Evolutionary conservation across 2,329 filamentous ascomycete species (phyloP).

Genomic region (Talaromyces pinophilus): DNA sequence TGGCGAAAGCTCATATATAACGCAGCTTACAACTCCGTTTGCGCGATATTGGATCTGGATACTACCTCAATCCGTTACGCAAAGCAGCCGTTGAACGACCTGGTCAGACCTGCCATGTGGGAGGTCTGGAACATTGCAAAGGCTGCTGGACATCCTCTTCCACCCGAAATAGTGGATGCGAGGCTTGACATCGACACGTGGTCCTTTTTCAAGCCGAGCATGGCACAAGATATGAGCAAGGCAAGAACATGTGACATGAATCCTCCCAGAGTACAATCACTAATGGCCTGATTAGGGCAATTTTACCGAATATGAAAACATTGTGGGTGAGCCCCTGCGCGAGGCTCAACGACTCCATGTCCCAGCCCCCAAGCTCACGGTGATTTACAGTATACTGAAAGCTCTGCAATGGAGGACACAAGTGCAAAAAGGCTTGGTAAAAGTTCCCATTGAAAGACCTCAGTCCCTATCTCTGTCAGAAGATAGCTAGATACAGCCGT

Average conservation of each 20-base stretch:
- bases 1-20: slow-evolving; percentile 50
- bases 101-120: slow-evolving; percentile 57
- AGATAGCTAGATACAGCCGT: slow-evolving; percentile 17
- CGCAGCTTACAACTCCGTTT: slow-evolving; percentile 55
- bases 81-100: slow-evolving; percentile 45
- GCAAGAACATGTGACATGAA: slow-evolving; percentile 22
- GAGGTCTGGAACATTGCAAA: slow-evolving; percentile 47
- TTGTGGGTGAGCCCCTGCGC: slow-evolving; percentile 56
- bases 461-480: slow-evolving; percentile 8
- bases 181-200: slow-evolving; percentile 54
- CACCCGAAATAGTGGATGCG: slow-evolving; percentile 46
- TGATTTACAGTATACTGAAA: slow-evolving; percentile 21
- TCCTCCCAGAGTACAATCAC: neutral
- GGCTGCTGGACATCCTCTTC: slow-evolving; percentile 48
- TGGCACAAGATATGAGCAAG: slow-evolving; percentile 57
- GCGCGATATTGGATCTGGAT: slow-evolving; percentile 53
- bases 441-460: slow-evolving; percentile 19
- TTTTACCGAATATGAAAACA: slow-evolving; percentile 57
- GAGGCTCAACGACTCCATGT: slow-evolving; percentile 52
- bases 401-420: slow-evolving; percentile 20
- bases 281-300: slow-evolving; percentile 45
- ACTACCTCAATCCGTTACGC: slow-evolving; percentile 53
- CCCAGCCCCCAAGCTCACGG: slow-evolving; percentile 32
- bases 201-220: slow-evolving; percentile 55
- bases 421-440: slow-evolving; percentile 15